Base-by-base conservation (phyloP, 2,329 filamentous ascomycete genomes). In the Arthrobotrys megalospora region DNA sequence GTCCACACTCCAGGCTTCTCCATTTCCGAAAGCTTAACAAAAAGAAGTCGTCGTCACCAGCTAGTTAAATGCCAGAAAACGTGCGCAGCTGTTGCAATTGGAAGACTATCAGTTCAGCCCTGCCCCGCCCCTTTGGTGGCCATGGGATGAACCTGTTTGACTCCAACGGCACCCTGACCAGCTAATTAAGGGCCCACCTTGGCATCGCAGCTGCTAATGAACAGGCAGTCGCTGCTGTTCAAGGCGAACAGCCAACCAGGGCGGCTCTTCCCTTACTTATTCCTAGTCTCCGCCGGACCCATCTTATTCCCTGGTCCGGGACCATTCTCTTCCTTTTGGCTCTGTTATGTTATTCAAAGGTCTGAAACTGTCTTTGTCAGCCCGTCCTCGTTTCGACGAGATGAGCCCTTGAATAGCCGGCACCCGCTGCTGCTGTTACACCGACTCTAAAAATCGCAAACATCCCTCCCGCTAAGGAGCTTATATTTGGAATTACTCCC, bases 141-240 rank as follows among this genome's bases (percentile, higher is more conserved):
- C 53, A 43, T 45, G 21, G 36, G 34, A 12, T 28, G 24, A 28
- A 28, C 24, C 16, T 12, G 38, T 38, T 28, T n/a, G 7, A 10
- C 34, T 67, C 41, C 41, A 47, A 21, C 63, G 12, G 38, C 24
- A n/a, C 19, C 21, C 60, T 64, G 41, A 10, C 65, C 48, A 45
- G n/a, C 52, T 11, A 69, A 60, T 21, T 1, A 8, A 16, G 38
- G 58, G 2, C 52, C 65, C 65, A 63, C 50, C 66, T 73, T 73
- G 69, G 69, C 69, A 73, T 73, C 48, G 69, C 69, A 73, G 60
- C 41, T 73, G 69, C 69, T 73, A 73, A 73, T 45, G 19, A 14
- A 52, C 45, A 66, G 69, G 60, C 69, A 66, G 50, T 28, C 36
- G 16, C 53, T 12, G 16, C 41, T 47, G 58, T 62, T 50, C 53